Evolutionary conservation across 2,329 filamentous ascomycete species (phyloP).

Genomic region (Xylaria sp.): DNA sequence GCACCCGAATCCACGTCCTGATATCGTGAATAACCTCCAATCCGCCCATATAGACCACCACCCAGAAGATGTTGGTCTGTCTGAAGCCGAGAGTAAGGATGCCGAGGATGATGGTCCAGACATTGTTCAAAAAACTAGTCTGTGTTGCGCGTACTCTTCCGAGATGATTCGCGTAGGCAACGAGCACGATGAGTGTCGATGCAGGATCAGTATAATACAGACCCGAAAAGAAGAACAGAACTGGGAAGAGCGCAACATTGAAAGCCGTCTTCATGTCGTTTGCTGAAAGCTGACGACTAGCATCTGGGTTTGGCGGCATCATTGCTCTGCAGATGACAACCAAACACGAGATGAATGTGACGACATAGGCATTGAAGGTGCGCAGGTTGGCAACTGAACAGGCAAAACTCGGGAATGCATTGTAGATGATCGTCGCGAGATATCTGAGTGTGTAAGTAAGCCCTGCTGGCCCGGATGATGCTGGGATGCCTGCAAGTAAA

Average conservation of each 20-base stretch:
- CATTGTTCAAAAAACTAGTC: constrained; percentile 36
- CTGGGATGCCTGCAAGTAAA: constrained; percentile 18
- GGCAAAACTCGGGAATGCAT: constrained; percentile 29
- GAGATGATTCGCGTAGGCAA: constrained; percentile 58
- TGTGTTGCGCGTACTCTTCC: constrained; percentile 35
- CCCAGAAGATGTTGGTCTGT: constrained; percentile 97
- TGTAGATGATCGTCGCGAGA: constrained; percentile 39
- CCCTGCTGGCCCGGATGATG: constrained; percentile 10
- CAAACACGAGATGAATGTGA: constrained; percentile 39
- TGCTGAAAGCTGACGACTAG: constrained; percentile 30
- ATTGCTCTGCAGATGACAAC: constrained; percentile 49
- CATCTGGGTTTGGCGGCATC: constrained; percentile 27
- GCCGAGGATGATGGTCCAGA: constrained; percentile 52
- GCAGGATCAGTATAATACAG: constrained; percentile 93
- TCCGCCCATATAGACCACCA: constrained; percentile 69
- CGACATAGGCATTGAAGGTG: constrained; percentile 43
- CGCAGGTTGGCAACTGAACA: constrained; percentile 44
- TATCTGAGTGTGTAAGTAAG: constrained; percentile 22
- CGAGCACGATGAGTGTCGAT: constrained; percentile 69
- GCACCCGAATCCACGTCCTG: constrained; percentile 38
- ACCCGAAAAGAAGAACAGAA: constrained; percentile 91
- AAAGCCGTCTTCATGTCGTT: constrained; percentile 58
- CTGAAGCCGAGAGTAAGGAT: constrained; percentile 67
- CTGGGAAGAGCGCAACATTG: constrained; percentile 80
- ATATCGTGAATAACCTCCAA: constrained; percentile 50